Evolutionary conservation across 2,329 filamentous ascomycete genomes (phyloP), one percentile per base, ranked within the genome.

Genomic region (Ceratocystis eucalypticola): DNA sequence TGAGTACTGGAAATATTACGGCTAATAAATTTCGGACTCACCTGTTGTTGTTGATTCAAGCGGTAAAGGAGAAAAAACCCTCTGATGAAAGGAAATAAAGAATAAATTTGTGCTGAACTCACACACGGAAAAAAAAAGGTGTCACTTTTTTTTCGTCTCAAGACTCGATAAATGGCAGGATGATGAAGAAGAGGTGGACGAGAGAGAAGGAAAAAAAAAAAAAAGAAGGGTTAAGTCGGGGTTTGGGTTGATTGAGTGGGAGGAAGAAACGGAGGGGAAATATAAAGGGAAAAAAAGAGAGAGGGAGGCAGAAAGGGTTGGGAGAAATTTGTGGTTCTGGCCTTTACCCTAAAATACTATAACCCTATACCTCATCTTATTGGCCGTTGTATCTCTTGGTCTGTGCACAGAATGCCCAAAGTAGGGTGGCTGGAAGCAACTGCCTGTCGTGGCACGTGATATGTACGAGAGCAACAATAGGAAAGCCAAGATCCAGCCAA

Each of bases 181-280:
- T 28, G 28, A 30, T 30, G 28, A 30, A 33, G 17, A 30, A 30
- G 15, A 57, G 30, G 20, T n/a, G 53, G 25, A 57, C 22, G 53
- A 30, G 28, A 57, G 22, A 50, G 22, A 50, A 25, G n/a, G n/a
- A 3, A 46, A 37, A 66, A 22, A 64, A 45, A 45, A 62, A 61
- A 65, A 41, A 41, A 41, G 66, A 68, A 68, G 66, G 66, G 66
- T 68, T 68, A 68, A 65, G 55, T 68, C 59, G 63, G 66, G 66
- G 66, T 68, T 68, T 65, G 66, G 66, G 66, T 68, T 61, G 37
- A 41, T 12, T 12, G 37, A 41, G 66, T 25, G 30, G 65, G 62
- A 44, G 30, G 37, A 53, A 33, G 44, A 50, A 45, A 46, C 10
- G 37, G 37, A 45, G 46, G 44, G 25, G 28, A 61, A 37, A 61